Conservation (phyloP, 2,329 filamentous ascomycete genomes). For the Xylaria sp. region DNA sequence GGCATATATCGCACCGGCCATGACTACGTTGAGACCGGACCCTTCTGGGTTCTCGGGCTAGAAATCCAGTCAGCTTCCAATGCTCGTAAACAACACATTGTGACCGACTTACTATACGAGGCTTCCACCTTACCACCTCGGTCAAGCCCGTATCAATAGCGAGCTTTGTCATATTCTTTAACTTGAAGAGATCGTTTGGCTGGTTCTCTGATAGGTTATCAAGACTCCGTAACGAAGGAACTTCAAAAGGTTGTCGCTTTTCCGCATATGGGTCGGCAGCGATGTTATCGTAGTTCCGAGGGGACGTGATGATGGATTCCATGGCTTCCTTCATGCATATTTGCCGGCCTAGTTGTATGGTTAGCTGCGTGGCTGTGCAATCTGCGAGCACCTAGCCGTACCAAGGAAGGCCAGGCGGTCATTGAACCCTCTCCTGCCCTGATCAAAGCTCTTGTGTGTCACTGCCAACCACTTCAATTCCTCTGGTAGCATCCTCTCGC, state of each 20-base stretch:
- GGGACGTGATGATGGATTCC: constrained; percentile 71
- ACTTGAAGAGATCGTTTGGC: constrained; percentile 71
- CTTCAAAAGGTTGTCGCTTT: constrained; percentile 73
- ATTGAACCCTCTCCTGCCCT: constrained; percentile 93
- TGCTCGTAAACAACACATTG: background rate
- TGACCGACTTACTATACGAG: constrained; percentile 72
- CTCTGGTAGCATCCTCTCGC: constrained; percentile 80
- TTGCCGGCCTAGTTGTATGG: constrained; percentile 44
- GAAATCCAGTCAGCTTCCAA: constrained; percentile 38
- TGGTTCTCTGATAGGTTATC: constrained; percentile 74
- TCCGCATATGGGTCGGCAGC: constrained; percentile 57
- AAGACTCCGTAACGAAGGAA: constrained; percentile 77
- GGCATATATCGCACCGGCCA: constrained; percentile 82
- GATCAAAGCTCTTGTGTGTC: constrained; percentile 98
- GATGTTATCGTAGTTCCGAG: constrained; percentile 44
- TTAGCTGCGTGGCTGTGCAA: constrained; percentile 28
- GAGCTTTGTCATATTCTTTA: constrained; percentile 73
- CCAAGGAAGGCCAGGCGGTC: constrained; percentile 90
- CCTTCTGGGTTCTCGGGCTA: constrained; percentile 73
- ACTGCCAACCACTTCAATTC: constrained; percentile 97
- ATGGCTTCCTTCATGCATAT: constrained; percentile 53
- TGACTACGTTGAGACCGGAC: constrained; percentile 80
- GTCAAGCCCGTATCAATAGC: constrained; percentile 77
- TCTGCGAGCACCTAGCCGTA: constrained; percentile 55
- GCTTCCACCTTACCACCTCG: constrained; percentile 88